Percentiles rank a stretch among this genome's conserved stretches.
These are phyloP conservation scores for Phialocephala sp. DNA, from an alignment of 2,329 filamentous ascomycete genomes.

Conservation along the genomic window DNA sequence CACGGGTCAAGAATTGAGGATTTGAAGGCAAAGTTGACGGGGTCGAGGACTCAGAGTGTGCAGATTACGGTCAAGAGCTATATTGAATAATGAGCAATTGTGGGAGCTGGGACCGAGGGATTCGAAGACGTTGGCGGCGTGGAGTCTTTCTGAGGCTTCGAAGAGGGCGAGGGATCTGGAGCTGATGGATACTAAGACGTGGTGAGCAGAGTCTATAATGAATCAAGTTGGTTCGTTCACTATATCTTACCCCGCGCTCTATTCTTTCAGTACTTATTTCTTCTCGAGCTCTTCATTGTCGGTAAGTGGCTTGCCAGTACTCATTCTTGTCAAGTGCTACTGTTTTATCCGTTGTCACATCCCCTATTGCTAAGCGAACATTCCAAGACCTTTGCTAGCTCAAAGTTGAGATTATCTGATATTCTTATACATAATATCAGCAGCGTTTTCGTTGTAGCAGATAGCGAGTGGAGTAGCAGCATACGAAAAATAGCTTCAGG, in stretches of 20 bases:
- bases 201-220: background rate
- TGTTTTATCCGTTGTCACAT: background rate
- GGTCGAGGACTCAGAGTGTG: constrained; percentile 59
- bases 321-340: background rate
- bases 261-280: background rate
- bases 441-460: too few species aligned
- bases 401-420: background rate
- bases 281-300: background rate
- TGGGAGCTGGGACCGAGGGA: constrained; percentile 62
- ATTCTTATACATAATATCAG: background rate
- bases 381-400: background rate
- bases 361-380: background rate
- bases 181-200: background rate
- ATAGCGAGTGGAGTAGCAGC: too few species aligned
- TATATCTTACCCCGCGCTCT: background rate
- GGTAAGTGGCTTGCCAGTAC: background rate
- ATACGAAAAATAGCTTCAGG: too few species aligned
- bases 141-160: constrained; percentile 62
- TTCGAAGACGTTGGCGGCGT: constrained; percentile 59
- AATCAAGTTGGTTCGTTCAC: background rate
- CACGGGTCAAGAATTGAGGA: constrained; percentile 55
- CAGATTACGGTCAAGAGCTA: constrained; percentile 60
- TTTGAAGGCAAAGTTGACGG: constrained; percentile 60
- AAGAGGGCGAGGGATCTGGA: constrained; percentile 27
- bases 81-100: constrained; percentile 58